These are phyloP conservation scores for Curvularia eragrostidis DNA, from an alignment of 2,329 filamentous ascomycete genomes.

Conservation along the genomic window DNA sequence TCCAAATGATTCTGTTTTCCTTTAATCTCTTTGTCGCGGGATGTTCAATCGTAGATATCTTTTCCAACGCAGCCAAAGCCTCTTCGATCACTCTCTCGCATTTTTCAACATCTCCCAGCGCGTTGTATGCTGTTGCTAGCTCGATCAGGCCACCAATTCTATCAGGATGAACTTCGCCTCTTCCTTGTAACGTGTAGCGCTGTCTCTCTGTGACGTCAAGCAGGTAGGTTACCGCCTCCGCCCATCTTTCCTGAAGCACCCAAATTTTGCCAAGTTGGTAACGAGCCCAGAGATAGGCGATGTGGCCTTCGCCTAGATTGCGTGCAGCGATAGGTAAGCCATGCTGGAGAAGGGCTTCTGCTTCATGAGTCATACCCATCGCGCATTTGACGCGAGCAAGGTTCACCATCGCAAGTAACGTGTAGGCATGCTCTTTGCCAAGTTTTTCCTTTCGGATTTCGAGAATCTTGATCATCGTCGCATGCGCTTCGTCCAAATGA, in stretches of 20 bases:
- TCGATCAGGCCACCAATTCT: slow-evolving; percentile 19
- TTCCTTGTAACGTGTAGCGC: slow-evolving; percentile 6
- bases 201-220: slow-evolving; percentile 18
- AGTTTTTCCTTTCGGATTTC: slow-evolving; percentile 23
- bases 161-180: slow-evolving; percentile 16
- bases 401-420: slow-evolving; percentile 32
- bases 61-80: slow-evolving; percentile 6
- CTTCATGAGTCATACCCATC: slow-evolving; percentile 26
- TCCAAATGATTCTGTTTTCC: slow-evolving; percentile 1
- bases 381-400: slow-evolving; percentile 25
- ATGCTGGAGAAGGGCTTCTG: slow-evolving; percentile 21
- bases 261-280: slow-evolving; percentile 12
- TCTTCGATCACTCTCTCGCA: slow-evolving; percentile 6
- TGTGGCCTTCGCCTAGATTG: slow-evolving; percentile 28
- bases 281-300: slow-evolving; percentile 20
- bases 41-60: slow-evolving; percentile 6
- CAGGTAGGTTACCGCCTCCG: slow-evolving; percentile 14
- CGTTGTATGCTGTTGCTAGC: slow-evolving; percentile 12
- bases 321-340: slow-evolving; percentile 25
- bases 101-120: slow-evolving; percentile 3
- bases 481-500: slow-evolving; percentile 3
- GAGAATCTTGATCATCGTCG: slow-evolving; percentile 20
- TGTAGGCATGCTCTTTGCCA: slow-evolving; percentile 37
- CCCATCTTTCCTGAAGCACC: slow-evolving; percentile 15
- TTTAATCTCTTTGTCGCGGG: slow-evolving; percentile 3